Base-by-base conservation (phyloP, 2,329 filamentous ascomycete genomes). In the Pleomassaria siparia region DNA sequence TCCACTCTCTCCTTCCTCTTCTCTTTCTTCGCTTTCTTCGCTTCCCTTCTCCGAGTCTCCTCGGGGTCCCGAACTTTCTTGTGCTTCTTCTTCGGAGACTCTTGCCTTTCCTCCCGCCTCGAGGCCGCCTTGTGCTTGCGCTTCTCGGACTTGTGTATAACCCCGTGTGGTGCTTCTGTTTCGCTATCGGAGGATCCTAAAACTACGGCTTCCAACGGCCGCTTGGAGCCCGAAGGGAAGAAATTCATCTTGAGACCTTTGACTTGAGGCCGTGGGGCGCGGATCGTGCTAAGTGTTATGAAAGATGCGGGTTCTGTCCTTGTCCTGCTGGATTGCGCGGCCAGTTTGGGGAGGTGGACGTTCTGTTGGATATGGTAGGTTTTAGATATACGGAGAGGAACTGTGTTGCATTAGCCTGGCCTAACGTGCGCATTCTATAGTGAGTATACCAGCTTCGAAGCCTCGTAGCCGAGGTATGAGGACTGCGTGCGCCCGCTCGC, bases 291-390 rank as follows among this genome's bases (percentile, higher is more conserved):
- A 40, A 76, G 73, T 18, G 74, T 76, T 20, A 74, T 69, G 47
- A 69, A 69, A 8, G 67, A 72, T 15, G 72, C 69, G 12, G 70
- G 70, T 48, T 62, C 65, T 30, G 71, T 72, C 4, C 72, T 71
- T 10, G 65, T 70, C n/a, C n/a, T n/a, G n/a, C n/a, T n/a, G 40
- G 50, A 67, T 58, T 66, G 72, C 51, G 66, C 73, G 69, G 50
- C 69, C 54, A 66, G 67, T 55, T 58, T 71, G 54, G 62, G 78
- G 16, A 89, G 72, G 33, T 79, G 76, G 6, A 84, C 78, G 25
- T 85, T 77, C 51, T 83, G 82, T 60, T 84, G 84, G 40, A 90
- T 72, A 53, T 87, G 84, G 49, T 90, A 73, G 4, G 83, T 82
- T 47, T 81, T 79, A 36, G 82, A 76, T 50, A 88, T 74, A 4